These are phyloP conservation scores for Artemisia annua DNA, from an alignment of 129 eudicot genomes.

Conservation along the genomic window DNA sequence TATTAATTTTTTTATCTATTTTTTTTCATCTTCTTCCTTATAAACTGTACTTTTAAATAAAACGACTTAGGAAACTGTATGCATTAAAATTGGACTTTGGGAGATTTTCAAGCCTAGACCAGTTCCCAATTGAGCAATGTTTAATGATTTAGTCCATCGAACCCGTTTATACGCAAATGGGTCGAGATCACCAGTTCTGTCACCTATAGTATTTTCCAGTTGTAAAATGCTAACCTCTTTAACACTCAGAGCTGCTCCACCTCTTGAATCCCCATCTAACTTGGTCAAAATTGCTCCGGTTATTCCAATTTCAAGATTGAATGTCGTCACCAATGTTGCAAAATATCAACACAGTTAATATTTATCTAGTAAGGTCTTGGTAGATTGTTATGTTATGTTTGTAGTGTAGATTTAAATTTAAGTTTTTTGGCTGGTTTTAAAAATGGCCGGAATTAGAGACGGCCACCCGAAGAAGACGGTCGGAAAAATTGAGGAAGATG, in stretches of 20 bases:
- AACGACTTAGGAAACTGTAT: background rate
- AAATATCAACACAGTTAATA: constrained; percentile 15
- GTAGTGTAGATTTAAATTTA: too few relatives aligned
- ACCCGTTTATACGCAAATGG: background rate
- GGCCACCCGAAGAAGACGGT: too few relatives aligned
- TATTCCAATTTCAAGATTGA: constrained; percentile 90
- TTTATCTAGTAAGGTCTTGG: too few relatives aligned
- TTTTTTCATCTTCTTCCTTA: too few relatives aligned
- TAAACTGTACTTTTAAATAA: background rate
- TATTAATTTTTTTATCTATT: too few relatives aligned
- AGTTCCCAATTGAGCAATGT: background rate
- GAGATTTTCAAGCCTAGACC: background rate
- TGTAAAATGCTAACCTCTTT: constrained; percentile 65
- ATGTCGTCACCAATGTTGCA: constrained; percentile 88
- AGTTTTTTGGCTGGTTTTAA: too few relatives aligned
- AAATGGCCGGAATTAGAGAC: too few relatives aligned
- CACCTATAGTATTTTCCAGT: background rate
- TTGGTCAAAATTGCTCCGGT: constrained; percentile 96
- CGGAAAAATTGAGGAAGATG: too few relatives aligned
- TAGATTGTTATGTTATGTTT: too few relatives aligned
- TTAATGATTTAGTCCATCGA: background rate
- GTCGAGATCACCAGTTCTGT: background rate
- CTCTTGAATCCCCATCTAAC: constrained; percentile 98
- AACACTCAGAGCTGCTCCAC: constrained; percentile 98
- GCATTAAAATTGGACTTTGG: background rate